A percentile compares a stretch with the other conserved stretches of the same genome.
These are phyloP conservation scores for Pisolithus microcarpus DNA, from an alignment of 768 basidiomycete genomes.

Conservation along the genomic window DNA sequence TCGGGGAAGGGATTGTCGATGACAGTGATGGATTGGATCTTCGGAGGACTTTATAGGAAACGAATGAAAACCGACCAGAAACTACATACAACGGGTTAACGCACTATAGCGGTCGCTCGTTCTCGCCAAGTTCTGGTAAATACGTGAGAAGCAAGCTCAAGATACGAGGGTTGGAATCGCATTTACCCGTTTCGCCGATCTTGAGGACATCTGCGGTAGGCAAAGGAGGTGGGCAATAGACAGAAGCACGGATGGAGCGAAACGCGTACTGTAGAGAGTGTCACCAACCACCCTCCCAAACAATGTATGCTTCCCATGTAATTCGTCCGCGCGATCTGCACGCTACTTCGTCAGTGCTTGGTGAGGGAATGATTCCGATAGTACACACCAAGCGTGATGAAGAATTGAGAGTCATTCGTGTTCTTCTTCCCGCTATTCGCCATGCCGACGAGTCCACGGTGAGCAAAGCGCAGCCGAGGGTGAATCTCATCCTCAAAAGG, in stretches of 20 bases:
- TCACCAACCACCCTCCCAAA: conserved; percentile 89
- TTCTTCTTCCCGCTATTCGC: conserved; percentile 85
- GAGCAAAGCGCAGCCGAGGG: conserved; percentile 79
- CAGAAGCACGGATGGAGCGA: background rate
- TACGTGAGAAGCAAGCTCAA: background rate
- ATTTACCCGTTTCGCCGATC: conserved; percentile 80
- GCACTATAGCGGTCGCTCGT: conserved; percentile 77
- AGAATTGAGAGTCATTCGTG: conserved; percentile 91
- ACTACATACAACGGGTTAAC: conserved; percentile 19
- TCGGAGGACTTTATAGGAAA: conserved; percentile 62
- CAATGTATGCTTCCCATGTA: conserved; percentile 90
- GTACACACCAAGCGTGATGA: conserved; percentile 77
- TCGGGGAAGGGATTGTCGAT: conserved; percentile 93
- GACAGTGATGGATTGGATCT: conserved; percentile 78
- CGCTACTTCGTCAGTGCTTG: background rate
- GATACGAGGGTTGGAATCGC: background rate
- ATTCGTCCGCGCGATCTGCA: conserved; percentile 81
- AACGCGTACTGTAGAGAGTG: conserved; percentile 77
- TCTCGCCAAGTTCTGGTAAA: conserved; percentile 56
- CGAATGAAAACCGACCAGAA: conserved; percentile 2
- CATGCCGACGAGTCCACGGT: conserved; percentile 91
- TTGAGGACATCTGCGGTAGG: conserved; percentile 69
- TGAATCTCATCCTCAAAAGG: conserved; percentile 94
- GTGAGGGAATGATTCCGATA: background rate
- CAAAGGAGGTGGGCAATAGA: background rate